Base-by-base conservation (phyloP, 2,329 filamentous ascomycete genomes). In the Thelonectria rubi region DNA sequence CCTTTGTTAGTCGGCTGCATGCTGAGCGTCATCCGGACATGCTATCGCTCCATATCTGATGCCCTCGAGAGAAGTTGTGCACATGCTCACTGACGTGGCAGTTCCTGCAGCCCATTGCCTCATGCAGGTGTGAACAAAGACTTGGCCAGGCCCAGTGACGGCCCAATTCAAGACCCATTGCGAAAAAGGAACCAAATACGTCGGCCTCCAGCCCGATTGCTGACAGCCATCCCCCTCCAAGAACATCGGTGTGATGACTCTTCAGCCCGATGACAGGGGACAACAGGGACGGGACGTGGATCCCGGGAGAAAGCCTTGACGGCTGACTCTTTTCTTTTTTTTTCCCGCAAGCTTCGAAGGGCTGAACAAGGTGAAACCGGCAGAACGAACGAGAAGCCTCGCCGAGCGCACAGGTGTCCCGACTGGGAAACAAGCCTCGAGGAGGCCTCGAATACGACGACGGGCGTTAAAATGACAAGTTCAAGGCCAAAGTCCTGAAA, bases 401-500 rank as follows among this genome's bases (percentile, higher is more conserved):
- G 24, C 24, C 24, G 24, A 24, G 24, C 42, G 42, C 42, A 45
- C 6, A 20, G 42, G 6, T 20, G 7, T 17, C 42, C 18, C 17
- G 8, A 45, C 17, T 45, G 6, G 17, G 17, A 8, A 34, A 8
- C 32, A 34, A 34, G 10, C 5, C 10, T 20, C 17, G 17, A 45
- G 39, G 7, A 24, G 7, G 7, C 7, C n/a, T n/a, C n/a, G 8
- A 18, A 18, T 42, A 42, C 40, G 40, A 42, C 17, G 18, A 42
- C 18, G n/a, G 26, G 40, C 37, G 37, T 39, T n/a, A 39, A 5
- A 21, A 45, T 21, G 12, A 45, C 11, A 21, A 20, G 5, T 8
- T 45, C 10, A 47, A 47, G 20, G 24, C 45, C 21, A n/a, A 45
- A 30, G 45, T 47, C 21, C 45, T 47, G 45, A 5, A 47, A 47